Conservation (phyloP, 2,329 filamentous ascomycete genomes). For the Dactylellina drechsleri region DNA sequence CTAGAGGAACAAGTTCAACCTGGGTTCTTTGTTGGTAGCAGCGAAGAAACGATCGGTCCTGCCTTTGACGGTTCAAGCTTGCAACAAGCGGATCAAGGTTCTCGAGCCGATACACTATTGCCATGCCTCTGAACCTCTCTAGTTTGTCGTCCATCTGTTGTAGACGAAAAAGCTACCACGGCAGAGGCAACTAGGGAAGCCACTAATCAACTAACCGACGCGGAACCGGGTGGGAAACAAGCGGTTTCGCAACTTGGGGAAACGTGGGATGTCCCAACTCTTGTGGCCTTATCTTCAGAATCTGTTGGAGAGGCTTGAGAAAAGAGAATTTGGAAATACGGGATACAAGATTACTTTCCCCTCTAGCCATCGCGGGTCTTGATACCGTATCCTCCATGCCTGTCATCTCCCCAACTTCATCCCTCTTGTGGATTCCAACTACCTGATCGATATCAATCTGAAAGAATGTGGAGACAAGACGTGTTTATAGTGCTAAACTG, state of each 20-base stretch:
- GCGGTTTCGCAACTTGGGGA: slow-evolving; percentile 49
- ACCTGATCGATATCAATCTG: slow-evolving; percentile 27
- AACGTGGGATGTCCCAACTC: slow-evolving; percentile 54
- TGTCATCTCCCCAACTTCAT: slow-evolving; percentile 32
- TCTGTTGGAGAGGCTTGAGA: slow-evolving; percentile 9
- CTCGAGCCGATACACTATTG: slow-evolving; percentile 20
- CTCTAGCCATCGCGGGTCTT: background rate
- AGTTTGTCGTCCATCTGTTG: slow-evolving; percentile 24
- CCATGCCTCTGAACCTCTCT: slow-evolving; percentile 9
- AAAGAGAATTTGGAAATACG: background rate
- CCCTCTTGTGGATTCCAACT: slow-evolving; percentile 23
- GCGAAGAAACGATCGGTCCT: slow-evolving; percentile 12
- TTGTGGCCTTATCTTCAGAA: slow-evolving; percentile 25
- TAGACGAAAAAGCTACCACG: slow-evolving; percentile 52
- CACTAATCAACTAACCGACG: slow-evolving; percentile 53
- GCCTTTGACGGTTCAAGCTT: slow-evolving; percentile 45
- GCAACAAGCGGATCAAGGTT: slow-evolving; percentile 42
- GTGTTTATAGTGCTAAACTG: slow-evolving; percentile 9
- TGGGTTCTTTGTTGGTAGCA: slow-evolving; percentile 12
- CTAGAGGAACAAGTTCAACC: slow-evolving; percentile 2
- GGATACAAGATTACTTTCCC: slow-evolving; percentile 16
- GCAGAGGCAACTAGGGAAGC: slow-evolving; percentile 48
- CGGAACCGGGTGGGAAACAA: slow-evolving; percentile 53
- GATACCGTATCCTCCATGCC: slow-evolving; percentile 27
- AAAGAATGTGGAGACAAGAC: slow-evolving; percentile 32